Evolutionary conservation across 2,329 filamentous ascomycete species (phyloP), one percentile per base, ranked within the genome.

Genomic region (Sclerotiophoma versabilis): DNA sequence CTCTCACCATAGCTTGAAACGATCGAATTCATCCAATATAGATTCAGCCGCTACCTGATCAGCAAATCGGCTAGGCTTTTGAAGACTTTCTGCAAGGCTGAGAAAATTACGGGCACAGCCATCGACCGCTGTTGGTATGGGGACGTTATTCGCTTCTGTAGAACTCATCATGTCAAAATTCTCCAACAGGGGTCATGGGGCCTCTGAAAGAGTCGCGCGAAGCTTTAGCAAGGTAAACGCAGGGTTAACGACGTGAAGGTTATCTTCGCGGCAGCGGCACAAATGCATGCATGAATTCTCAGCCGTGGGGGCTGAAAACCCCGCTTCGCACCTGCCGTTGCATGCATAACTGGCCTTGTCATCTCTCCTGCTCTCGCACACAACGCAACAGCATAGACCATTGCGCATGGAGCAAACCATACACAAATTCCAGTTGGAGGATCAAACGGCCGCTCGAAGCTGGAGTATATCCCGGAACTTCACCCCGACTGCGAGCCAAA

Each of bases 271-370:
- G 30, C 22, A 15, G n/a, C 23, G 36, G 9, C 20, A 27, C 8
- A 41, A 7, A 25, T 15, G 19, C 26, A 20, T 30, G 25, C 57
- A 53, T 8, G 49, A 54, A 23, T 57, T 55, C 20, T 60, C 59
- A 11, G 58, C 20, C 19, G 46, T 42, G 46, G 46, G 36, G 37
- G 46, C 27, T 36, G 34, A 34, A 33, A 34, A 45, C 42, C 42
- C 42, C 49, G 22, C 49, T 29, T 42, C 25, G 22, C 25, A 32
- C 32, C 29, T 43, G 22, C 25, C 17, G 15, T 10, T 29, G 17
- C 25, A 22, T 25, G 14, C 23, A n/a, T 27, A n/a, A 38, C 5
- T 19, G 14, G 11, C 44, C 23, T 27, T 29, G 15, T 29, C 38
- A 5, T 41, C 22, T 39, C 23, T 22, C 23, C 6, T 29, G 4